These are phyloP conservation scores for Radiomyces spectabilis DNA, from an alignment of 192 early-diverging fungal species.

Conservation along the genomic window DNA sequence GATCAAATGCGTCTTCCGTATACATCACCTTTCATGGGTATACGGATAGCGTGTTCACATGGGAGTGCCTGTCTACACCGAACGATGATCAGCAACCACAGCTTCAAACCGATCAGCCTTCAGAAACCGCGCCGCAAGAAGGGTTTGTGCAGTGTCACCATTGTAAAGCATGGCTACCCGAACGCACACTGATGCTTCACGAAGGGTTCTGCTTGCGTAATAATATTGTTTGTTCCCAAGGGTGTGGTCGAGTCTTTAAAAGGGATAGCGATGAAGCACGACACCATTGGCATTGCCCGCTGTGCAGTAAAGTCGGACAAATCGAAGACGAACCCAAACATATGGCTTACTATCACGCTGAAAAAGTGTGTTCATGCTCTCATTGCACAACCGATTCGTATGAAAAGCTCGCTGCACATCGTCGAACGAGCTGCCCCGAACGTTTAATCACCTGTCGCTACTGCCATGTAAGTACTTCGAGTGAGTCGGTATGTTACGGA, in stretches of 20 bases:
- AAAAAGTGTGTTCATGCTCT: slow-evolving; percentile 54
- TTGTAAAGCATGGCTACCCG: slow-evolving; percentile 62
- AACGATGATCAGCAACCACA: neutral
- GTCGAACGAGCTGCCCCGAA: slow-evolving; percentile 58
- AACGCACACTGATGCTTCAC: slow-evolving; percentile 57
- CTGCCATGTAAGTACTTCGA: slow-evolving; percentile 49
- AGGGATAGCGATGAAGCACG: slow-evolving; percentile 46
- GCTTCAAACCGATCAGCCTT: neutral
- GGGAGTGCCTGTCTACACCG: neutral
- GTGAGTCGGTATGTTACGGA: no score
- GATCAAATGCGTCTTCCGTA: slow-evolving; percentile 14
- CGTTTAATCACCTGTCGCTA: slow-evolving; percentile 76
- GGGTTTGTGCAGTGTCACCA: slow-evolving; percentile 63
- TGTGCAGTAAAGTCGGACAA: slow-evolving; percentile 48
- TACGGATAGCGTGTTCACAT: neutral
- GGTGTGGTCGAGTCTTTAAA: slow-evolving; percentile 61
- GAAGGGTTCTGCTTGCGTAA: slow-evolving; percentile 74
- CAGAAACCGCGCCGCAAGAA: neutral
- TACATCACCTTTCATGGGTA: slow-evolving; percentile 37
- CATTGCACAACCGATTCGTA: slow-evolving; percentile 23
- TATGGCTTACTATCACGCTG: slow-evolving; percentile 49
- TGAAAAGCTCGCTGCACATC: slow-evolving; percentile 56
- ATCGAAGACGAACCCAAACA: slow-evolving; percentile 59
- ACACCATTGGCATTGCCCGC: slow-evolving; percentile 80
- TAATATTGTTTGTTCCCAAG: slow-evolving; percentile 54